Evolutionary conservation across 768 basidiomycete species (phyloP).

Genomic region (Gyrodon lividus): DNA sequence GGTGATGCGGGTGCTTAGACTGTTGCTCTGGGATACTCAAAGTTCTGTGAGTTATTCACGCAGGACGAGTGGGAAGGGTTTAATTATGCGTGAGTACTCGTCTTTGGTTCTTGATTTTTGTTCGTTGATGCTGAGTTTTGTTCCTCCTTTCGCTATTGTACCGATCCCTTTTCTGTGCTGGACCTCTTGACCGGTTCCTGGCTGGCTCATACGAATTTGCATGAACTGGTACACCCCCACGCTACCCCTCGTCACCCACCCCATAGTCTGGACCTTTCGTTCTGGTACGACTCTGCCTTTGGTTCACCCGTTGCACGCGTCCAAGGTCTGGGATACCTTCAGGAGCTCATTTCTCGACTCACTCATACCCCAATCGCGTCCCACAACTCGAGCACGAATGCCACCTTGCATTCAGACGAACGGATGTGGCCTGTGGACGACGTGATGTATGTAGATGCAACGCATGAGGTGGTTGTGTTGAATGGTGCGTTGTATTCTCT

Average conservation of each 20-base stretch:
- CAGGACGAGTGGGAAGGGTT: conserved; percentile 93
- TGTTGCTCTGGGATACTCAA: conserved; percentile 87
- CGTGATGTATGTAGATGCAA: conserved; percentile 82
- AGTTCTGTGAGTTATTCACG: conserved; percentile 89
- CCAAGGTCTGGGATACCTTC: conserved; percentile 76
- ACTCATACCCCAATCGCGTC: conserved; percentile 68
- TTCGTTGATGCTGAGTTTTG: not conserved
- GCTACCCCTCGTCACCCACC: not conserved
- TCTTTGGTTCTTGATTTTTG: not conserved
- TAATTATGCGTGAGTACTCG: conserved; percentile 66
- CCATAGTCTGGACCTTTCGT: conserved; percentile 18
- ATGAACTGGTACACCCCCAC: too few relatives aligned
- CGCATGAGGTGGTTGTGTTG: conserved; percentile 90
- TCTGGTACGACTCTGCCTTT: conserved; percentile 68
- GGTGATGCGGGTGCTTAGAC: conserved; percentile 49
- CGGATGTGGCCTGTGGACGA: conserved; percentile 71
- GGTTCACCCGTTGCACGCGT: conserved; percentile 78
- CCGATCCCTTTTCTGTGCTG: not conserved
- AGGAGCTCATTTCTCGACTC: conserved; percentile 81
- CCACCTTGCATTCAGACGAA: conserved; percentile 69
- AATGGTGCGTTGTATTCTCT: conserved; percentile 51
- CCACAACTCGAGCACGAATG: conserved; percentile 83
- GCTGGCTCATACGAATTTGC: too few relatives aligned
- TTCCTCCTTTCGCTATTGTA: not conserved
- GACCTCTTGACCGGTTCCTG: too few relatives aligned